Base-by-base conservation (phyloP, 2,329 filamentous ascomycete species). In the Pestalotiopsis sp. region DNA sequence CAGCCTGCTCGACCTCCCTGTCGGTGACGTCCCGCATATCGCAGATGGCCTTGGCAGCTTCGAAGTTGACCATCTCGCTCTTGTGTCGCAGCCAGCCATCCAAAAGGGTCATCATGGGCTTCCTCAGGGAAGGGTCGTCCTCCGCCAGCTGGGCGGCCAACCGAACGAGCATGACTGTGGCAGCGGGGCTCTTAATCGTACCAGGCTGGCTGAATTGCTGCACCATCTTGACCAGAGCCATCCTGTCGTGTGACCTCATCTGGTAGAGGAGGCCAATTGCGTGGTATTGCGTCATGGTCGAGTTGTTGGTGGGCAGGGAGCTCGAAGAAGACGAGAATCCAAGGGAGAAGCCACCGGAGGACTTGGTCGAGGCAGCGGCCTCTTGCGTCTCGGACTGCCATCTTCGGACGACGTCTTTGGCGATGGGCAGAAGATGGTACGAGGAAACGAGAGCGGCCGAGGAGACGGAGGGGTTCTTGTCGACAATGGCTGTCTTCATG, bases 191-290 rank as follows among this genome's bases (percentile, higher is more conserved):
- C 90, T 98, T 98, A 71, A 98, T 92, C 12, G 94, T 94, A 69
- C 96, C 96, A 17, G 94, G 90, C 66, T 92, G 91, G 66, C 94
- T 94, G 79, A 98, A 98, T 81, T 99, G 96, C 84, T 99, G 96
- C n/a, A 99, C 95, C 96, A 99, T 98, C 88, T 99, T 99, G 70
- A 98, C 95, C 75, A 99, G 84, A 25, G 96, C 95, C 96, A 99
- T 99, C 76, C 96, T 91, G 81, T 99, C 96, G 80, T 98, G 95
- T 76, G 92, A 92, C 77, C 96, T 92, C 94, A 98, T 98, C 83
- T 98, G 95, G 81, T 98, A 99, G 59, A 99, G 84, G 67, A 99
- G 88, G 72, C 96, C 96, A 83, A 99, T 97, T 72, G 96, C 96
- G 81, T 99, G 96, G 82, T 99, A 99, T 81, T 99, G 96, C 68